Conservation (phyloP, 345 rosid genomes). For the Euphorbia peplus region DNA sequence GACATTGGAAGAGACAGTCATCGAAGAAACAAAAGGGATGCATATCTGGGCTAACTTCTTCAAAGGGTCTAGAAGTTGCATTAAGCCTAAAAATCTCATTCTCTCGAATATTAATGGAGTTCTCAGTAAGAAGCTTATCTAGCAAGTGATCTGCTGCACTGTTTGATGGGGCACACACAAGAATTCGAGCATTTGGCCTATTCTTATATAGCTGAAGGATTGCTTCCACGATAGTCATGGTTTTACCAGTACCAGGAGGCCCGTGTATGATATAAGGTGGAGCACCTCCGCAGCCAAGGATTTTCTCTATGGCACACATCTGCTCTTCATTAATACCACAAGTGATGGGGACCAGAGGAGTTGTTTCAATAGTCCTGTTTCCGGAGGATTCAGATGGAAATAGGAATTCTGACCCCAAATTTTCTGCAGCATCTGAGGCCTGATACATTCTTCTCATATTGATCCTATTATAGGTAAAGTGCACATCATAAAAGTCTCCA, state of each 20-base stretch:
- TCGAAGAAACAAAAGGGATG: conserved; percentile 69
- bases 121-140: conserved; percentile 52
- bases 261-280: conserved; percentile 86
- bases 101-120: conserved; percentile 43
- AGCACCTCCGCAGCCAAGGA: conserved; percentile 78
- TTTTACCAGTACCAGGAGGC: conserved; percentile 98
- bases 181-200: conserved; percentile 45
- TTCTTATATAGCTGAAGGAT: conserved; percentile 65
- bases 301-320: conserved; percentile 58
- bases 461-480: conserved; percentile 65
- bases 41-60: conserved; percentile 60
- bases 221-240: conserved; percentile 79
- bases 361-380: conserved; percentile 48
- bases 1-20: conserved; percentile 61
- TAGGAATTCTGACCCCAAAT: conserved; percentile 45
- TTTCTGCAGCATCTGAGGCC: conserved; percentile 59
- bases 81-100: conserved; percentile 77
- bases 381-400: conserved; percentile 52
- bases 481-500: conserved; percentile 59
- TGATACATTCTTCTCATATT: conserved; percentile 72
- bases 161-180: conserved; percentile 90
- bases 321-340: conserved; percentile 77
- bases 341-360: conserved; percentile 52
- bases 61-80: conserved; percentile 67
- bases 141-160: conserved; percentile 86